A percentile compares a stretch with the other conserved stretches of the same genome.
These are phyloP conservation scores for Bocquillonia castaneifolia DNA, from an alignment of 441 rosid genomes.

Conservation along the genomic window DNA sequence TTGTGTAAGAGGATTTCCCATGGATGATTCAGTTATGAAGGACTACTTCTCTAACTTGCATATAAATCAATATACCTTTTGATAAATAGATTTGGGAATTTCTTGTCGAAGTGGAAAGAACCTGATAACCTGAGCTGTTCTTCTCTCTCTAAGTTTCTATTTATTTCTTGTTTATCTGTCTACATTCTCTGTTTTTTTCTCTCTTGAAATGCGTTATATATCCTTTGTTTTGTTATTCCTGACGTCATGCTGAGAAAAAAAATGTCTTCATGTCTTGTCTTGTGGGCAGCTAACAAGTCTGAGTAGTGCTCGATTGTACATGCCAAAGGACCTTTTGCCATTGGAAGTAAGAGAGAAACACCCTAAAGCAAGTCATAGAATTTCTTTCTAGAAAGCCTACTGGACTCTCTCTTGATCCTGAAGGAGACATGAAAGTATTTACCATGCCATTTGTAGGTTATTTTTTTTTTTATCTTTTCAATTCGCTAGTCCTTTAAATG, in stretches of 20 bases:
- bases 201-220: neutral
- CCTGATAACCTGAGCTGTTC: neutral
- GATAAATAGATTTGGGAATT: neutral
- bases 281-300: slow-evolving; percentile 58
- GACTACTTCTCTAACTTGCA: neutral
- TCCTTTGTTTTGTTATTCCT: slow-evolving; percentile 6
- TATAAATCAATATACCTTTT: neutral
- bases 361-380: slow-evolving; percentile 75
- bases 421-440: slow-evolving; percentile 83
- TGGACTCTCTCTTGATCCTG: slow-evolving; percentile 85
- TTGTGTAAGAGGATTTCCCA: neutral
- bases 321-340: slow-evolving; percentile 81
- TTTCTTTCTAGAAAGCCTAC: slow-evolving; percentile 69
- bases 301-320: slow-evolving; percentile 76
- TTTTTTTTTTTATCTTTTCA: slow-evolving; percentile 7
- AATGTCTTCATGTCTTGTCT: slow-evolving; percentile 25
- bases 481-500: neutral
- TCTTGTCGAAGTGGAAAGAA: neutral
- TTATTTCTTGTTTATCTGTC: neutral
- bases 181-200: neutral
- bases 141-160: neutral
- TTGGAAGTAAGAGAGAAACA: slow-evolving; percentile 86
- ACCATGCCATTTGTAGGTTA: slow-evolving; percentile 9
- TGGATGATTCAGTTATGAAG: neutral
- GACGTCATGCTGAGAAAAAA: neutral